A percentile compares a stretch with the other conserved stretches of the same genome.
Conservation (phyloP, 768 basidiomycete genomes). For the Udeniomyces megalosporus region DNA sequence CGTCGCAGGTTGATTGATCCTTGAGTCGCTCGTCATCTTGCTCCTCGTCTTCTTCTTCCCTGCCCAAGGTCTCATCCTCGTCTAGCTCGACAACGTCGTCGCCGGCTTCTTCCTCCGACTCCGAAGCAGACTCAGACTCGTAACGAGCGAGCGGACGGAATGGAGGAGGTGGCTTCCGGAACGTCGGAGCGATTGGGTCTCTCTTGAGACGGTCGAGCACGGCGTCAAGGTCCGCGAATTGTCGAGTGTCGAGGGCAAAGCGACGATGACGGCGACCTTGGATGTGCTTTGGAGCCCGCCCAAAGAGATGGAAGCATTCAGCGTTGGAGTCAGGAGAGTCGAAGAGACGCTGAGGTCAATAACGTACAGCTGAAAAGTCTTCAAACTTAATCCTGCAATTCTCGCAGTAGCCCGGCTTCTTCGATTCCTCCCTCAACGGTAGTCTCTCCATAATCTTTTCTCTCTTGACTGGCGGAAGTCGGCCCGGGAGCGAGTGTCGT, state of each 20-base stretch:
- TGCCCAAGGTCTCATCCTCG: neutral
- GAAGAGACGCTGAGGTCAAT: neutral
- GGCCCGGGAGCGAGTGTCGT: slow-evolving; percentile 13
- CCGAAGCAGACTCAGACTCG: slow-evolving; percentile 19
- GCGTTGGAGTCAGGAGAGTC: neutral
- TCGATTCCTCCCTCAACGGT: slow-evolving; percentile 48
- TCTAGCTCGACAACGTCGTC: slow-evolving; percentile 11
- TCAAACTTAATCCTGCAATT: slow-evolving; percentile 82
- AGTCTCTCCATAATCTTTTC: slow-evolving; percentile 29
- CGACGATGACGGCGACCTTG: slow-evolving; percentile 8
- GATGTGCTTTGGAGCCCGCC: slow-evolving; percentile 1
- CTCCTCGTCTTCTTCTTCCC: slow-evolving; percentile 5
- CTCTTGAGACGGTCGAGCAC: slow-evolving; percentile 11
- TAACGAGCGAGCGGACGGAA: slow-evolving; percentile 10
- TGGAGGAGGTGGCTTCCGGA: neutral
- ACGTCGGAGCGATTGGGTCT: neutral
- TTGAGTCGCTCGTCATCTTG: neutral
- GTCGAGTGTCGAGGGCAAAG: slow-evolving; percentile 7
- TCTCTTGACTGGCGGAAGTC: neutral
- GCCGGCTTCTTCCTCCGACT: slow-evolving; percentile 14
- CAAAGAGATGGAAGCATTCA: neutral
- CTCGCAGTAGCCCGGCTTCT: slow-evolving; percentile 93
- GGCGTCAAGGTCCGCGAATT: slow-evolving; percentile 11
- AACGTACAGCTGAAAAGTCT: slow-evolving; percentile 61
- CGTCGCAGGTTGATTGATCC: slow-evolving; percentile 15